phyloP scores from a whole-genome alignment of 2,329 filamentous ascomycete species.

The Drechslera avenae region DNA sequence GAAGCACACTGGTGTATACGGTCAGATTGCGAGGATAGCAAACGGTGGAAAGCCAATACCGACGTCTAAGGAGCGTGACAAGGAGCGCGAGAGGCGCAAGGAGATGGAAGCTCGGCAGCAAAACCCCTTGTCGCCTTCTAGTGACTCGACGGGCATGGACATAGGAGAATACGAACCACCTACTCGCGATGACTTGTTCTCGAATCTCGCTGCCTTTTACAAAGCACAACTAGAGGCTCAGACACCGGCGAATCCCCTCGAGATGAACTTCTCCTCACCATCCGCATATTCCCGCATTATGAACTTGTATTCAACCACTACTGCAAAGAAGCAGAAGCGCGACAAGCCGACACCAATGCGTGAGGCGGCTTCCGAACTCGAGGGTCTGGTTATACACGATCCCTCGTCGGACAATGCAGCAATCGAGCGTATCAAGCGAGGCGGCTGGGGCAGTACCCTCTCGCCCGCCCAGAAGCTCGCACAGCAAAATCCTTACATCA shows the following conservation, averaged over 20 bases:
- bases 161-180: conserved; percentile 40
- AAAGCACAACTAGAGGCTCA: conserved; percentile 70
- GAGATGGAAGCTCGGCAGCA: conserved; percentile 34
- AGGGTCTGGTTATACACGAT: conserved; percentile 71
- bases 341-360: conserved; percentile 75
- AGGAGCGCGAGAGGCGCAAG: conserved; percentile 46
- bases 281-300: conserved; percentile 86
- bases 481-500: conserved; percentile 57
- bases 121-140: conserved; percentile 24
- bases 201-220: conserved; percentile 79
- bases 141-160: conserved; percentile 18
- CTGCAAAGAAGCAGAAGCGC: conserved; percentile 62
- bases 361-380: conserved; percentile 71
- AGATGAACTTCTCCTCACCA: conserved; percentile 71
- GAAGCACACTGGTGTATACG: conserved; percentile 82
- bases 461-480: conserved; percentile 58
- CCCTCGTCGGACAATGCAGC: conserved; percentile 64
- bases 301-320: conserved; percentile 74
- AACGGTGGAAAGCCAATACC: conserved; percentile 52
- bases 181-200: conserved; percentile 72
- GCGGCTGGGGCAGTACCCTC: conserved; percentile 71
- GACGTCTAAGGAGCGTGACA: conserved; percentile 48
- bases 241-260: conserved; percentile 58
- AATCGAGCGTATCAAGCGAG: conserved; percentile 60
- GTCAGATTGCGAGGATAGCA: conserved; percentile 75